Conservation (phyloP, 1,284 basidiomycete genomes). For the Mycosarcoma maydis region DNA sequence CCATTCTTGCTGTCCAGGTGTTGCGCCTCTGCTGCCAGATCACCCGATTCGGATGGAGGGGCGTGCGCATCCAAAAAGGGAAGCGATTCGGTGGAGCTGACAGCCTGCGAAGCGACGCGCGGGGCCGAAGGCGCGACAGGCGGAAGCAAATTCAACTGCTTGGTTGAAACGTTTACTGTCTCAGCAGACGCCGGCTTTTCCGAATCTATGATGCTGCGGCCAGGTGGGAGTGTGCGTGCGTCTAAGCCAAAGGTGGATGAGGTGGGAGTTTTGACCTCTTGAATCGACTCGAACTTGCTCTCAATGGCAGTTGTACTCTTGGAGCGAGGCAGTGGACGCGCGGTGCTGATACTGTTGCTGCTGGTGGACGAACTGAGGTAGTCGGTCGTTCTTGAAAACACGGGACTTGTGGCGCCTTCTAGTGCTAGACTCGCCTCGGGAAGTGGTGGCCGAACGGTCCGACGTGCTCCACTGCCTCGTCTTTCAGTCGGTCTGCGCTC, state of each 20-base stretch:
- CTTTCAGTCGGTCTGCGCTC: conserved; percentile 33
- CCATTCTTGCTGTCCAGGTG: not conserved
- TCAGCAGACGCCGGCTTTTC: conserved; percentile 4
- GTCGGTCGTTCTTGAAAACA: conserved; percentile 18
- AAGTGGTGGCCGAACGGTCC: conserved; percentile 32
- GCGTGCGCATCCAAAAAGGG: conserved; percentile 45
- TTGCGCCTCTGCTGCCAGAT: conserved; percentile 14
- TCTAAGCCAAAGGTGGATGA: conserved; percentile 26
- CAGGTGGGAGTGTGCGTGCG: conserved; percentile 15
- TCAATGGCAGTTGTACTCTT: conserved; percentile 23
- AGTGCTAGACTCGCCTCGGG: conserved; percentile 33
- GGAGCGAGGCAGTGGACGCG: conserved; percentile 22
- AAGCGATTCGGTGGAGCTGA: conserved; percentile 52
- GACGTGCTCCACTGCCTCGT: conserved; percentile 34
- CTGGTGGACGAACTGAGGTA: conserved; percentile 33
- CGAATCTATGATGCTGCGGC: conserved; percentile 1
- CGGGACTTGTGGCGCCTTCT: conserved; percentile 24
- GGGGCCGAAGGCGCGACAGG: conserved; percentile 7
- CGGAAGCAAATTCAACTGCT: conserved; percentile 14
- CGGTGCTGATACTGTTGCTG: conserved; percentile 19
- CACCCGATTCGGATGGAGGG: conserved; percentile 16
- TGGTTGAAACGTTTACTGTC: not conserved
- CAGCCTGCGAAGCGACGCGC: conserved; percentile 31
- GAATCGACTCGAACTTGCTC: conserved; percentile 41
- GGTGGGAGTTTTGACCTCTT: conserved; percentile 48